phyloP scores from a whole-genome alignment of 805 yeast species.

The Suhomyces kilbournensis region DNA sequence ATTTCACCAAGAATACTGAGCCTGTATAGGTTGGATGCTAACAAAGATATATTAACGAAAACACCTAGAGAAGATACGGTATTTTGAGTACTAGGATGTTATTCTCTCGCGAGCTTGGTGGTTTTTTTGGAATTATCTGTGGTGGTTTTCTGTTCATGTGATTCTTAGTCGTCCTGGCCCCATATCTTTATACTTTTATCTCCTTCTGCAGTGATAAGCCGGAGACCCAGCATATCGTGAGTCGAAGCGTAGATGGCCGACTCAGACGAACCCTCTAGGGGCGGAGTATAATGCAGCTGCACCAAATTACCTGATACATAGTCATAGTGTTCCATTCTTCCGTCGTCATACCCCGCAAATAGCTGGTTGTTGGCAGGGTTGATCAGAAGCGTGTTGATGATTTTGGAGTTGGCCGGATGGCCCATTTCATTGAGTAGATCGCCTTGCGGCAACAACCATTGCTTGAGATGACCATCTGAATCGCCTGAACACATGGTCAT shows the following conservation, averaged over 20 bases:
- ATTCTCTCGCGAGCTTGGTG: no score
- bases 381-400: slow-evolving; percentile 66
- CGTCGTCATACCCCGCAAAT: slow-evolving; percentile 84
- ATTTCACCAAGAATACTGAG: no score
- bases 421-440: slow-evolving; percentile 58
- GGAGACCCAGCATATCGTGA: slow-evolving; percentile 76
- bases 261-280: slow-evolving; percentile 68
- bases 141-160: neutral
- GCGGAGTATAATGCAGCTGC: slow-evolving; percentile 52
- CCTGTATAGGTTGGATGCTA: no score
- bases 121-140: no score
- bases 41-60: no score
- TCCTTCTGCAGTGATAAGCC: slow-evolving; percentile 84
- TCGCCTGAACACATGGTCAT: slow-evolving; percentile 78
- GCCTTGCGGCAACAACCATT: slow-evolving; percentile 83
- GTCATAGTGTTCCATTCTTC: slow-evolving; percentile 73
- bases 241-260: slow-evolving; percentile 68
- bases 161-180: slow-evolving; percentile 39
- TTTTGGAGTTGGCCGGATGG: slow-evolving; percentile 40
- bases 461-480: slow-evolving; percentile 67
- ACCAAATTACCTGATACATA: slow-evolving; percentile 66
- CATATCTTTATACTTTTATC: slow-evolving; percentile 83
- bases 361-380: slow-evolving; percentile 60
- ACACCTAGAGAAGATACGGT: no score
- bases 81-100: no score